These are phyloP conservation scores for Aspergillus terreus DNA, from an alignment of 2,329 filamentous ascomycete species.

Conservation along the genomic window DNA sequence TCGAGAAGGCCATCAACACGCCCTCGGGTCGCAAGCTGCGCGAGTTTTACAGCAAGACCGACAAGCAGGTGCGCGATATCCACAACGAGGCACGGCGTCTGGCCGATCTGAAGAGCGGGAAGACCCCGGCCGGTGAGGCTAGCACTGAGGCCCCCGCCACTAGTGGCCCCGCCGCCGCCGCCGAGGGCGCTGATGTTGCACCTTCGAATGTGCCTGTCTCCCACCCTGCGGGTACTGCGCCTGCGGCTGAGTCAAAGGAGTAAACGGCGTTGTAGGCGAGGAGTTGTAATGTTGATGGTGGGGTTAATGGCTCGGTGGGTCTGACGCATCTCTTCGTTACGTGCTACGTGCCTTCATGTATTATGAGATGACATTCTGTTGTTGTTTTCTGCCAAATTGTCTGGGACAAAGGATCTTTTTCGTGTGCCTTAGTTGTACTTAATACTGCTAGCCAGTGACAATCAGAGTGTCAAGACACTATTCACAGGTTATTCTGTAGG, in stretches of 20 bases:
- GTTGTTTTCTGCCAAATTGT: conserved; percentile 3
- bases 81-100: conserved; percentile 86
- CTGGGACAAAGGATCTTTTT: conserved; percentile 8
- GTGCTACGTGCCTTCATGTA: conserved; percentile 8
- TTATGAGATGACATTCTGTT: background rate
- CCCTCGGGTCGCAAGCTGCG: conserved; percentile 85
- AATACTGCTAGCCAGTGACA: background rate
- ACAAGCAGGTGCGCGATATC: conserved; percentile 89
- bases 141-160: conserved; percentile 17
- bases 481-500: too few relatives aligned
- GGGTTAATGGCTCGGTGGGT: background rate
- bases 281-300: background rate
- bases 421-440: background rate
- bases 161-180: conserved; percentile 13
- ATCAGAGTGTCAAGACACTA: background rate
- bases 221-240: conserved; percentile 18
- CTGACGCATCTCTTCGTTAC: background rate
- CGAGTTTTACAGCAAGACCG: conserved; percentile 78
- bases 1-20: conserved; percentile 85
- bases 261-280: conserved; percentile 8
- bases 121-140: conserved; percentile 35
- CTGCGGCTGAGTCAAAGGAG: conserved; percentile 27
- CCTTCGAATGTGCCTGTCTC: background rate
- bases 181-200: conserved; percentile 7
- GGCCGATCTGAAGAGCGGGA: conserved; percentile 73